phyloP scores from a whole-genome alignment of 305 asterid species.

The Rubia tinctorum region DNA sequence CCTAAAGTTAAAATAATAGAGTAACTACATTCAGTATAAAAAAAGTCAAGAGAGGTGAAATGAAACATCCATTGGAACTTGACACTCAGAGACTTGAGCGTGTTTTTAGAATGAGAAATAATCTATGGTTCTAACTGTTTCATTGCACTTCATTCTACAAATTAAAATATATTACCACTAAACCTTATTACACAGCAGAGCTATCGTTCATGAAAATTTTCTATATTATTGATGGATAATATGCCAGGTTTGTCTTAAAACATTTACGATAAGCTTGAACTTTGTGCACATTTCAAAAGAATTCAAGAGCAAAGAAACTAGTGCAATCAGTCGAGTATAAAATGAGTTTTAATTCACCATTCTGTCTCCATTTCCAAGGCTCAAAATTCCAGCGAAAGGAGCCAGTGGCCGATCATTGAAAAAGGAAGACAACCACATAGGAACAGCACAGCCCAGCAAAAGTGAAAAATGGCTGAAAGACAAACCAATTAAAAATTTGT shows the following conservation, averaged over 20 bases:
- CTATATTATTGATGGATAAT: background rate
- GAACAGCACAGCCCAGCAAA: slow-evolving; percentile 94
- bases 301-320: slow-evolving; percentile 9
- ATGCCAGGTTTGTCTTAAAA: background rate
- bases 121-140: background rate
- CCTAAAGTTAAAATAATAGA: slow-evolving; percentile 36
- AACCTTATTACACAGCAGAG: background rate
- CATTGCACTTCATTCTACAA: background rate
- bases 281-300: background rate
- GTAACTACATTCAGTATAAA: background rate
- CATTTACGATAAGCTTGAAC: background rate
- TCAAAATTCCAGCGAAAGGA: slow-evolving; percentile 96
- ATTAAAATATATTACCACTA: background rate
- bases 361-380: slow-evolving; percentile 98
- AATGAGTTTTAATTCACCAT: slow-evolving; percentile 48
- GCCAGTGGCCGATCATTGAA: slow-evolving; percentile 87
- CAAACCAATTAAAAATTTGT: slow-evolving; percentile 7
- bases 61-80: background rate
- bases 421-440: slow-evolving; percentile 90
- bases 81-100: background rate
- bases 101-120: background rate
- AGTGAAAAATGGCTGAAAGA: slow-evolving; percentile 83
- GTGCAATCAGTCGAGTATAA: background rate
- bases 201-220: background rate
- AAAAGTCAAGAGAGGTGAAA: background rate